Evolutionary conservation across 2,329 filamentous ascomycete genomes (phyloP), one percentile per base, ranked within the genome.

Genomic region (Fusarium pseudoanthophilum): DNA sequence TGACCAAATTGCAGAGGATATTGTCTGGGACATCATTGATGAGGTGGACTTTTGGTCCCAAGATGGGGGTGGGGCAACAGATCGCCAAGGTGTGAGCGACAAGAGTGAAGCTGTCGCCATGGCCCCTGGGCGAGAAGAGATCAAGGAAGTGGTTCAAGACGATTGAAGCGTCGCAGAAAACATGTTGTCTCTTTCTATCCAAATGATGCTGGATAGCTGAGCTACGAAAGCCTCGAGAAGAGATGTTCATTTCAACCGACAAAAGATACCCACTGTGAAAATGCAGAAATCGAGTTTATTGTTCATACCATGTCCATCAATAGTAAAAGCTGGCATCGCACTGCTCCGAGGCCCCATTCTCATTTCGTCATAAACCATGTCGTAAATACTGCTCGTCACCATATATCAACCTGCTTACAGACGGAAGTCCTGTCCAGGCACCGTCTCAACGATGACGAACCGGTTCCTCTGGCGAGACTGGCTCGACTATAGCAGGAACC

Each of bases 1-100:
- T 67, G 95, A 99, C 80, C 95, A 98, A 84, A 95, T 99, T 69
- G 95, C 92, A 20, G 96, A 99, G 83, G 96, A 99, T 78, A 87
- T 98, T 30, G 89, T 97, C 36, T 97, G 95, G 80, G 96, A 99
- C 81, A 89, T 99, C 60, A 87, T 98, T 37, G 96, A 99, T 79
- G 96, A 99, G 83, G 93, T 97, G 55, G 95, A 97, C 84, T 96
- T 93, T 83, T 97, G 90, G 91, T 87, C 91, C 81, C 90, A 93
- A 79, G 93, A 94, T 72, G 88, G 87, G 30, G 86, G 85, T 14
- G 85, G 84, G 68, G 84, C 85, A 14, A 83, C 86, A 52, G 86
- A 86, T 65, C 82, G 83, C 49, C 83, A 83, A 15, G 85, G 79
- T 18, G 83, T 82, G 20, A 85, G 83, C 53, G 84, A 82, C 37